Evolutionary conservation across 148 eudicot genomes (phyloP).

Genomic region (Pharnaceum exiguum): DNA sequence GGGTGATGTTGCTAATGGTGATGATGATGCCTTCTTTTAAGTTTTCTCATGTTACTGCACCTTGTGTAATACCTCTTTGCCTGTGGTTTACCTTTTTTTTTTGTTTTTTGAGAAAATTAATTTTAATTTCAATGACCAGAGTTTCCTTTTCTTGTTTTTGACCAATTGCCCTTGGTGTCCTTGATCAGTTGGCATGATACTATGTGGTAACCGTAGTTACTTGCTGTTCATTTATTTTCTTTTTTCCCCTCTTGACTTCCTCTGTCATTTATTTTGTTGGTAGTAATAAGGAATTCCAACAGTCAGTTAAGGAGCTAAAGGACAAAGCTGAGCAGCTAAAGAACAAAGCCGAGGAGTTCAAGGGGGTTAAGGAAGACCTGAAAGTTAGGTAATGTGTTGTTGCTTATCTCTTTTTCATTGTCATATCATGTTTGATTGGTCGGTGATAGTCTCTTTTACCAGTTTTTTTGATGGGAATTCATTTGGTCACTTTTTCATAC

Average conservation of each 20-base stretch:
- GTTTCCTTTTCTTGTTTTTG: not conserved
- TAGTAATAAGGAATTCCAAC: constrained; percentile 80
- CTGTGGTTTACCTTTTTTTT: not conserved
- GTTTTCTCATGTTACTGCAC: too few species aligned
- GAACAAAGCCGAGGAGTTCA: constrained; percentile 80
- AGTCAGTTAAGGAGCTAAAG: constrained; percentile 76
- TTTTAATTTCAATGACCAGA: too few species aligned
- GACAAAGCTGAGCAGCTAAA: too few species aligned
- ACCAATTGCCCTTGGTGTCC: not conserved
- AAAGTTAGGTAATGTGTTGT: constrained; percentile 58
- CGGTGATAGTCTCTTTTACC: constrained; percentile 56
- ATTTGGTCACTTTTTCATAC: constrained; percentile 73
- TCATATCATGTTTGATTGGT: constrained; percentile 18
- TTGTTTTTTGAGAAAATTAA: too few species aligned
- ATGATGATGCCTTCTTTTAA: too few species aligned
- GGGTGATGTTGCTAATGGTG: not conserved
- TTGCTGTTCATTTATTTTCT: not conserved
- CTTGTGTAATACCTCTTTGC: too few species aligned
- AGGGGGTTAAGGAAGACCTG: constrained; percentile 72
- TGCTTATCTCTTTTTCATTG: not conserved
- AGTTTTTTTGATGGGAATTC: constrained; percentile 41
- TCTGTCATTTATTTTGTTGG: constrained; percentile 16
- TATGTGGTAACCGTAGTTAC: not conserved
- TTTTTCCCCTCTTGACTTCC: not conserved
- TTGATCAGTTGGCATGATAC: not conserved